phyloP scores from a whole-genome alignment of 306 rosid genomes.

The Dalbergia cochinchinensis region DNA sequence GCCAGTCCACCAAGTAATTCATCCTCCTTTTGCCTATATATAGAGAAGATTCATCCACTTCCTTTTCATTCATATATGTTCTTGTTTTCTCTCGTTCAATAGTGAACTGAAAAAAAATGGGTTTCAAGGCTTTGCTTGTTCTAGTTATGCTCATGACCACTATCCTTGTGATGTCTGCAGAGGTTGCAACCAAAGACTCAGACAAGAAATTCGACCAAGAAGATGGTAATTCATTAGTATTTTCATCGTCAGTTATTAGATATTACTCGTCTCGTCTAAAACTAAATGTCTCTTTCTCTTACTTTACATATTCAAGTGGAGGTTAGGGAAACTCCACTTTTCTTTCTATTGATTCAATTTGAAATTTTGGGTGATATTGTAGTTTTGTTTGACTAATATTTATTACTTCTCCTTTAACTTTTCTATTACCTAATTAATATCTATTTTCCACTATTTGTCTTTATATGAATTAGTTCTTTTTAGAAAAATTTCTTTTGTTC shows the following conservation, averaged over 20 bases:
- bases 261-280: no score
- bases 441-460: no score
- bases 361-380: no score
- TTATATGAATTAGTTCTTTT: no score
- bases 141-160: constrained; percentile 22
- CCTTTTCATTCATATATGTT: not conserved
- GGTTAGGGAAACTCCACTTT: no score
- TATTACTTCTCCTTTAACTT: no score
- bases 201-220: not conserved
- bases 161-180: constrained; percentile 1
- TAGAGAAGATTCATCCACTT: not conserved
- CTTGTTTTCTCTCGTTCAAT: not conserved
- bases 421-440: no score
- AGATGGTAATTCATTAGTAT: constrained; percentile 22
- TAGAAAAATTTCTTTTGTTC: no score
- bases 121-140: constrained; percentile 16
- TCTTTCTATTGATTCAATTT: no score
- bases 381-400: no score
- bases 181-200: not conserved
- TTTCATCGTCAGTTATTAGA: not conserved
- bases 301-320: no score
- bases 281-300: no score
- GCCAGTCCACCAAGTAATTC: not conserved
- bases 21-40: constrained; percentile 2
- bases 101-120: constrained; percentile 27